These are phyloP conservation scores for Solanum chacoense DNA, from an alignment of 305 asterid species.

Conservation along the genomic window DNA sequence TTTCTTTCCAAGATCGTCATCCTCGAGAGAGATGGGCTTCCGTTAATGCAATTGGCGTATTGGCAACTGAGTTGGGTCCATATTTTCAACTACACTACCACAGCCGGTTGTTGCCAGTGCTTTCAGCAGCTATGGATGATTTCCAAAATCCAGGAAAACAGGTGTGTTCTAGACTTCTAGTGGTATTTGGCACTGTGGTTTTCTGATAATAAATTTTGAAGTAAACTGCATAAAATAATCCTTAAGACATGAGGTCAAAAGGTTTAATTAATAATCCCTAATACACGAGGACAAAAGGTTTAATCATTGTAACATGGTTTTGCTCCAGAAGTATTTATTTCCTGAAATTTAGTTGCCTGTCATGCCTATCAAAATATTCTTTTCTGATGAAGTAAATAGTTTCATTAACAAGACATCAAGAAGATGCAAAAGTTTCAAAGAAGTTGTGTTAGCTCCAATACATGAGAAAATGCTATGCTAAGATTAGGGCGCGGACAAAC, in stretches of 20 bases:
- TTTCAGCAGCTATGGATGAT: constrained; percentile 81
- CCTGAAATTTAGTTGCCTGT: not conserved
- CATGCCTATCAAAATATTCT: not conserved
- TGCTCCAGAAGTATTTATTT: not conserved
- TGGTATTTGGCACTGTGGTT: not conserved
- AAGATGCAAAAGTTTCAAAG: not conserved
- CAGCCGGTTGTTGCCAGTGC: constrained; percentile 60
- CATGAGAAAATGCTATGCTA: not conserved
- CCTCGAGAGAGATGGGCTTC: constrained; percentile 93
- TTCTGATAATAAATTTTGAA: not conserved
- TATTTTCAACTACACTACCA: constrained; percentile 74
- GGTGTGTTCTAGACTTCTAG: constrained; percentile 27
- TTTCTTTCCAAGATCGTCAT: constrained; percentile 75
- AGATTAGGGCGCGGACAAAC: not conserved
- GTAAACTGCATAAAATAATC: not conserved
- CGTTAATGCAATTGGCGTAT: constrained; percentile 69
- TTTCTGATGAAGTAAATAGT: not conserved
- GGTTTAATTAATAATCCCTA: not conserved
- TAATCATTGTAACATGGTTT: not conserved
- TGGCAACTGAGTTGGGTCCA: constrained; percentile 76
- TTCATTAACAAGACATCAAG: not conserved
- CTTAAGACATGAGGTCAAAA: not conserved
- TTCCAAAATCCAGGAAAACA: constrained; percentile 89
- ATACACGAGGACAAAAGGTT: not conserved
- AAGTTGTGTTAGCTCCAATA: not conserved